Conservation (phyloP, 1,284 basidiomycete genomes). For the Fomitopsis palustris region DNA sequence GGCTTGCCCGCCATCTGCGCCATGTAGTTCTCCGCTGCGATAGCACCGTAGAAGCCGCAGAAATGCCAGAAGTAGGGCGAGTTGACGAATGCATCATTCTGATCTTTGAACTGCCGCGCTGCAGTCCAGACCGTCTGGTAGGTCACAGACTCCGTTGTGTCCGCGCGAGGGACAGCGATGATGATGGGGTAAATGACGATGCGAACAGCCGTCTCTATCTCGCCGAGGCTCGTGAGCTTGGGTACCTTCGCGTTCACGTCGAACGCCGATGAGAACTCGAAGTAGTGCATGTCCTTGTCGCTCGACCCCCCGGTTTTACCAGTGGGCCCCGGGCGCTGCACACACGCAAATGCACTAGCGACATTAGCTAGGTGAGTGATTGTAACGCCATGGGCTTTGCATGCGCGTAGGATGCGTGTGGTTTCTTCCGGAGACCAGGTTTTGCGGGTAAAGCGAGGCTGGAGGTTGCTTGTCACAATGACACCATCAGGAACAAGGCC, state of each 20-base stretch:
- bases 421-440: background rate
- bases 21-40: background rate
- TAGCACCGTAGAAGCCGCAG: background rate
- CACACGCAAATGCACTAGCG: slow-evolving; percentile 1
- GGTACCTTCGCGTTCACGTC: background rate
- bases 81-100: background rate
- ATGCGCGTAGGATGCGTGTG: background rate
- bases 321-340: background rate
- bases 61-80: slow-evolving; percentile 7
- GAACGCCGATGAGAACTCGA: background rate
- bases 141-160: background rate
- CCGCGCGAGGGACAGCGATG: background rate
- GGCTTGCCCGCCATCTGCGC: background rate
- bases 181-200: background rate
- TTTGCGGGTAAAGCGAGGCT: background rate
- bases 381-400: slow-evolving; percentile 5
- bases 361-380: slow-evolving; percentile 1
- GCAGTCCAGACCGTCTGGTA: background rate
- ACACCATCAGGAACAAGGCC: background rate
- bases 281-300: background rate
- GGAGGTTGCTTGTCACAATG: background rate
- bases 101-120: background rate
- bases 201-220: slow-evolving; percentile 3
- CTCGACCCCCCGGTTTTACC: background rate
- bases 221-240: background rate